These are phyloP conservation scores for Alternaria metachromatica DNA, from an alignment of 2,329 filamentous ascomycete genomes.

Conservation along the genomic window DNA sequence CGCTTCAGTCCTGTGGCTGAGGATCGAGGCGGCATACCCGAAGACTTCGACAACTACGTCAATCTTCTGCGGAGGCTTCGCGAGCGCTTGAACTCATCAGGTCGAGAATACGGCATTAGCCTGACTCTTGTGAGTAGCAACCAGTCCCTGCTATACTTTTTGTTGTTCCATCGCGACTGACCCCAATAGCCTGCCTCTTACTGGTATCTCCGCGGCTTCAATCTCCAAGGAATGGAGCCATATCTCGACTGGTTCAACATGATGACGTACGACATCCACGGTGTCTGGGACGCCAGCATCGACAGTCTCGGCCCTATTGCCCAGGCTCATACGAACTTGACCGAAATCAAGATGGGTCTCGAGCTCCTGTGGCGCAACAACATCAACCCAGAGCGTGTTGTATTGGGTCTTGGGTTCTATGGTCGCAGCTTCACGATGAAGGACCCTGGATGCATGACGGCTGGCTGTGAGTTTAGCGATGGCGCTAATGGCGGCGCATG, in stretches of 20 bases:
- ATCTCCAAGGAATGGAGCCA: slow-evolving; percentile 19
- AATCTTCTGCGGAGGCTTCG: not conserved
- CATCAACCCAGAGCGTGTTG: slow-evolving; percentile 50
- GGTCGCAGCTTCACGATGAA: slow-evolving; percentile 40
- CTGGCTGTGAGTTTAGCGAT: slow-evolving; percentile 11
- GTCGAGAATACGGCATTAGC: slow-evolving; percentile 5
- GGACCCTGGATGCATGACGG: slow-evolving; percentile 13
- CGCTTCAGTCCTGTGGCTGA: slow-evolving; percentile 7
- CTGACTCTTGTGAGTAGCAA: slow-evolving; percentile 13
- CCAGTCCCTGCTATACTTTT: not conserved
- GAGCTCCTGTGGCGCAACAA: slow-evolving; percentile 57
- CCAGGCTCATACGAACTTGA: slow-evolving; percentile 54
- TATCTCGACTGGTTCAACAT: slow-evolving; percentile 52
- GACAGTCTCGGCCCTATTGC: slow-evolving; percentile 30
- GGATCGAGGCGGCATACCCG: slow-evolving; percentile 46
- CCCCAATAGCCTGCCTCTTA: slow-evolving; percentile 13
- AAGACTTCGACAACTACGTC: slow-evolving; percentile 37
- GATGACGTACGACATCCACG: slow-evolving; percentile 57
- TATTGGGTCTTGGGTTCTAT: slow-evolving; percentile 56
- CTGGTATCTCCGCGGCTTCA: slow-evolving; percentile 35
- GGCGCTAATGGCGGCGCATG: slow-evolving; percentile 6
- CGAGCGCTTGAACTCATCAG: not conserved
- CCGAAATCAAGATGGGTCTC: slow-evolving; percentile 51
- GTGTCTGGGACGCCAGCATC: slow-evolving; percentile 49
- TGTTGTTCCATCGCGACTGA: not conserved